These are phyloP conservation scores for Phytopythium delawarense DNA, from an alignment of 352 stramenopile species.

Conservation along the genomic window DNA sequence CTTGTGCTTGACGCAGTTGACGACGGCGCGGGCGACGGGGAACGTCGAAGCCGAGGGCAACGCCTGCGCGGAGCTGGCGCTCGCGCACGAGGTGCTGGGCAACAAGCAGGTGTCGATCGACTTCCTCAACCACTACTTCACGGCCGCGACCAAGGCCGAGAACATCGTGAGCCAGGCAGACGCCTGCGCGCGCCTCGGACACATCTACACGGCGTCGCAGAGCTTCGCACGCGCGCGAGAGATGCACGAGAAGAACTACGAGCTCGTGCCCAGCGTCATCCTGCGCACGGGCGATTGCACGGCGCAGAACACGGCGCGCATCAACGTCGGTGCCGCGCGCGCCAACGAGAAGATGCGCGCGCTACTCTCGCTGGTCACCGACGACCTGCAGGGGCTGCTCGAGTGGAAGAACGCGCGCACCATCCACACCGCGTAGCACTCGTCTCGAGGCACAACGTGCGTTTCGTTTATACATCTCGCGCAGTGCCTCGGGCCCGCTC, in stretches of 20 bases:
- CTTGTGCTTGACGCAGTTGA: constrained; percentile 23
- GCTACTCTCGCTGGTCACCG: constrained; percentile 60
- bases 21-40: constrained; percentile 44
- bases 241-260: constrained; percentile 90
- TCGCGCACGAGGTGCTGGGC: constrained; percentile 75
- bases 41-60: constrained; percentile 76
- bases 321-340: constrained; percentile 63
- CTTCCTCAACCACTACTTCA: constrained; percentile 85
- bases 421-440: constrained; percentile 26
- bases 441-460: neutral
- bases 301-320: constrained; percentile 56
- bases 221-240: constrained; percentile 80
- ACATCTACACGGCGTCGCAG: constrained; percentile 78
- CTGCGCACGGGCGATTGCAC: constrained; percentile 33
- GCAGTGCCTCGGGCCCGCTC: neutral
- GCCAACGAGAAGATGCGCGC: constrained; percentile 65
- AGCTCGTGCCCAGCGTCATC: constrained; percentile 59
- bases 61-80: constrained; percentile 85
- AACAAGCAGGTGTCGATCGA: constrained; percentile 83
- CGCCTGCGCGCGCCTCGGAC: constrained; percentile 79
- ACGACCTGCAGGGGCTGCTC: constrained; percentile 63
- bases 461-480: neutral
- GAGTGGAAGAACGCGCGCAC: constrained; percentile 77
- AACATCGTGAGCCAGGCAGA: constrained; percentile 86
- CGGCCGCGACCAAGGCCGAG: constrained; percentile 73